Conservation (phyloP, 805 yeast species). For the Zygotorulaspora florentina region DNA sequence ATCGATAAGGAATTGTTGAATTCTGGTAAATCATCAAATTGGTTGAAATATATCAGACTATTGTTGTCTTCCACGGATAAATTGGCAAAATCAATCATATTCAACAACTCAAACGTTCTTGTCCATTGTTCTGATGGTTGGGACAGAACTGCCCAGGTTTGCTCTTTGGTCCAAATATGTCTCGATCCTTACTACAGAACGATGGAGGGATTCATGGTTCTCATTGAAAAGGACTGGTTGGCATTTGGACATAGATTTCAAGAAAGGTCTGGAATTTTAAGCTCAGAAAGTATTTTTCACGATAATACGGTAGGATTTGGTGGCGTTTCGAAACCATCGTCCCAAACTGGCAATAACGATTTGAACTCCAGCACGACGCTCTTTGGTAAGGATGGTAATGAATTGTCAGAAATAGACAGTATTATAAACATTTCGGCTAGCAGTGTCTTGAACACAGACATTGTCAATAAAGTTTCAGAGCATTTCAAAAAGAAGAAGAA, state of each 20-base stretch:
- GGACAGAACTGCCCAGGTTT: constrained; percentile 92
- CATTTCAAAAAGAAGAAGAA: constrained; percentile 46
- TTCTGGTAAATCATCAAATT: constrained; percentile 51
- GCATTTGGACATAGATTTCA: constrained; percentile 89
- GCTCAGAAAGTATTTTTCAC: constrained; percentile 47
- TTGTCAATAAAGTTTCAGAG: constrained; percentile 48
- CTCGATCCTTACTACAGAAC: constrained; percentile 90
- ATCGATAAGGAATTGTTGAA: constrained; percentile 54
- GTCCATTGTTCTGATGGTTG: constrained; percentile 98
- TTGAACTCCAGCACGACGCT: constrained; percentile 16
- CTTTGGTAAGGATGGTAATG: constrained; percentile 18
- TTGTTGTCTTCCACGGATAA: constrained; percentile 72
- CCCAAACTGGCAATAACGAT: constrained; percentile 10
- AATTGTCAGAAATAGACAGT: constrained; percentile 11
- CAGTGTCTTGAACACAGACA: constrained; percentile 37
- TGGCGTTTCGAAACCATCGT: constrained; percentile 8
- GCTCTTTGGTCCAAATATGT: constrained; percentile 79
- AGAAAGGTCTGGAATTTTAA: constrained; percentile 76
- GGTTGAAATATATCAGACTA: constrained; percentile 71
- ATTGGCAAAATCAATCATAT: constrained; percentile 74
- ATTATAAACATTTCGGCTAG: constrained; percentile 3
- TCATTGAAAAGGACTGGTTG: constrained; percentile 93
- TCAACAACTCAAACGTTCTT: constrained; percentile 75
- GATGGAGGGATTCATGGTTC: constrained; percentile 74
- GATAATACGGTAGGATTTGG: constrained; percentile 32